Conservation (phyloP, 2,329 filamentous ascomycete species). For the Neoarthrinium moseri region DNA sequence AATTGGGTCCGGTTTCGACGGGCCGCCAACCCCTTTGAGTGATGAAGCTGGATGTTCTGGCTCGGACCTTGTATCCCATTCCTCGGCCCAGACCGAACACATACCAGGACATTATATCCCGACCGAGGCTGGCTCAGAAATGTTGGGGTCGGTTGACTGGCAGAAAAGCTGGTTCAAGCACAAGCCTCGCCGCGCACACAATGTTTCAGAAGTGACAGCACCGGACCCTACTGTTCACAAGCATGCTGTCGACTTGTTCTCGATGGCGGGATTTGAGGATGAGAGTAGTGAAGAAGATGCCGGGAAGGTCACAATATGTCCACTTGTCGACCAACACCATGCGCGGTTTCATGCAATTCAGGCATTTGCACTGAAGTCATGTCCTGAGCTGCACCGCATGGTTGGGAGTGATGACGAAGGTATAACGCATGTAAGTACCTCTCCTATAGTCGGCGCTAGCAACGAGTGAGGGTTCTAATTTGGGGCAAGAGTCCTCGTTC, state of each 20-base stretch:
- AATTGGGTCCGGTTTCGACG: conserved; percentile 5
- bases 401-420: conserved; percentile 9
- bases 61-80: not conserved
- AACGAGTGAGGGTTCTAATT: too few species aligned
- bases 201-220: conserved; percentile 24
- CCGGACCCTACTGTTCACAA: conserved; percentile 5
- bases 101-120: not conserved
- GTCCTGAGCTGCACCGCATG: conserved; percentile 24
- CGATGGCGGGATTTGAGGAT: conserved; percentile 5
- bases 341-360: conserved; percentile 14
- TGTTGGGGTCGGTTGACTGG: conserved; percentile 18
- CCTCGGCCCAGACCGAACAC: not conserved
- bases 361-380: conserved; percentile 19
- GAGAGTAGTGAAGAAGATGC: conserved; percentile 8
- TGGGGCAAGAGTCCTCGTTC: too few species aligned
- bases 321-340: conserved; percentile 12
- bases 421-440: too few species aligned
- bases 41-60: not conserved
- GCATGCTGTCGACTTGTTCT: conserved; percentile 2
- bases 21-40: not conserved
- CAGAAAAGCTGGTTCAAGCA: conserved; percentile 22
- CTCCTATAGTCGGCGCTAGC: too few species aligned
- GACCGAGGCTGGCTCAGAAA: conserved; percentile 14
- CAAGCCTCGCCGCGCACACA: conserved; percentile 22
- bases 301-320: conserved; percentile 7